Base-by-base conservation (phyloP, 495 filamentous ascomycete genomes). In the Penicillium nucicola region DNA sequence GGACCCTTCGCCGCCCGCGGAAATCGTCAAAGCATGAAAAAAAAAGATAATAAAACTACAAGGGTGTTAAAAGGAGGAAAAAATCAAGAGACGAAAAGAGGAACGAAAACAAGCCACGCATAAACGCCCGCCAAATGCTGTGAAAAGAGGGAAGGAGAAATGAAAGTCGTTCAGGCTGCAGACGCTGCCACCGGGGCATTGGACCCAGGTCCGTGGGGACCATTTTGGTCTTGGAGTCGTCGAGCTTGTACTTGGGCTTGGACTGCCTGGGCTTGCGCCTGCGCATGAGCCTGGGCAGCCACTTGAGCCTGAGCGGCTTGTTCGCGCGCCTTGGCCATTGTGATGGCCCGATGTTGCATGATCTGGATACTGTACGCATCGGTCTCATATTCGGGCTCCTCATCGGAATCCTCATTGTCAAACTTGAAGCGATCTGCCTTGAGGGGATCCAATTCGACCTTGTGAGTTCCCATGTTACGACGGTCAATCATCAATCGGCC, bases 401-500 rank as follows among this genome's bases (percentile, higher is more conserved):
- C 88, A 57, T 92, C 88, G 10, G 72, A 75, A 45, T 77, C 74
- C 42, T 76, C 74, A 45, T 84, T 80, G 61, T 95, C 89, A 72
- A 86, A 93, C 62, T 89, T 92, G 79, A 86, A 92, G 42, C 85
- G 82, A 59, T 95, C 90, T 35, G 78, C 77, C 47, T 76, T 74
- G 37, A 75, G 56, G 12, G 75, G 75, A 45, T 77, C 75, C 52
- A 76, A 60, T 4, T 83, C 79, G 36, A 72, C 65, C 50, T 70
- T 77, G 65, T 75, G 64, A 36, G 71, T 76, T n/a, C 70, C 66
- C 41, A 77, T 48, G 40, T 77, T 77, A 36, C 74, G 74, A 59
- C 90, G 87, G 67, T 95, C 90, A 35, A 95, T 89, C 76, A 87
- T 84, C 49, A 95, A 62, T 31, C 90, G 84, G 54, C 87, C 87